Conservation (phyloP, 2,329 filamentous ascomycete genomes). For the Phialocephala subalpina region DNA sequence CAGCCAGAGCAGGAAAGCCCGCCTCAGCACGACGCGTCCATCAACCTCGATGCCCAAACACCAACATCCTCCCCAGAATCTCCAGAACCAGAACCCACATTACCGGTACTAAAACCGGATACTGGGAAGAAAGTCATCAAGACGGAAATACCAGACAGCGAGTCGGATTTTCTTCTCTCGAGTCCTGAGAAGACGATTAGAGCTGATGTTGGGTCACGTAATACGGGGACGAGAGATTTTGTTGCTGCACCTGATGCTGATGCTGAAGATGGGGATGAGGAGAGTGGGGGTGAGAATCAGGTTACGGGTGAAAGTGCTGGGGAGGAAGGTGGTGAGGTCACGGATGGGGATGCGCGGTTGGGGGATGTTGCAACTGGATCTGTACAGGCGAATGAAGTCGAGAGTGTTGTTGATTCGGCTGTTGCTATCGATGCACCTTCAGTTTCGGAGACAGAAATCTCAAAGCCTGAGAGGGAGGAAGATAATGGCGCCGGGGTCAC, state of each 20-base stretch:
- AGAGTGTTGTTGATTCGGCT: no score
- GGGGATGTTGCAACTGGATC: background rate
- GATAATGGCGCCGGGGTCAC: background rate
- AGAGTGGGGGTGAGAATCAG: background rate
- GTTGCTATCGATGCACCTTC: no score
- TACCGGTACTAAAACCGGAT: background rate
- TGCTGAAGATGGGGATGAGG: background rate
- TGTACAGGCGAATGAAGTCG: no score
- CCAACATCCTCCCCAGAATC: background rate
- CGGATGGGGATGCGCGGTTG: background rate
- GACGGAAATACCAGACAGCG: slow-evolving; percentile 3
- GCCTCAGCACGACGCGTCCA: background rate
- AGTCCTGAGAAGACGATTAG: background rate
- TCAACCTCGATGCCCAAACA: background rate
- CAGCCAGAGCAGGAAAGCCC: background rate
- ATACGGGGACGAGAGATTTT: background rate
- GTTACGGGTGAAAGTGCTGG: no score
- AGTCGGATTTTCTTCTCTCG: background rate
- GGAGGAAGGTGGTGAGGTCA: no score
- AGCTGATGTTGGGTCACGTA: background rate
- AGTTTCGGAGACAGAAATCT: no score
- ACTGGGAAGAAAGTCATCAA: background rate
- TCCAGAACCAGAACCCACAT: background rate
- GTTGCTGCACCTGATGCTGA: background rate
- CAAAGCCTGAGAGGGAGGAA: background rate